Conservation (phyloP, 2,329 filamentous ascomycete genomes). For the Remersonia thermophila region DNA sequence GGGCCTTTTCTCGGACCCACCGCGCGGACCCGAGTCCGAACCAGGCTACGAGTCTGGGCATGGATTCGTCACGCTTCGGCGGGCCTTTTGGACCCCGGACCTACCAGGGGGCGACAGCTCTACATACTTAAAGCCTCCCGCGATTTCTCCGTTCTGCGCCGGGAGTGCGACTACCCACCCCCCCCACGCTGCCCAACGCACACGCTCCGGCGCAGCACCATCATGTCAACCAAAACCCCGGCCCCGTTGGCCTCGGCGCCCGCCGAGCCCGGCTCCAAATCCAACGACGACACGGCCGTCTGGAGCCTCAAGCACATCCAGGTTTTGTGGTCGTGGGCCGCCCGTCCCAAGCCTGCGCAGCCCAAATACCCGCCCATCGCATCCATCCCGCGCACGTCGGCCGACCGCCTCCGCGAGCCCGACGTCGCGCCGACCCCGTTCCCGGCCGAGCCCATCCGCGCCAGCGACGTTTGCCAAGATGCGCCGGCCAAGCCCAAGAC, state of each 20-base stretch:
- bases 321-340: conserved; percentile 8
- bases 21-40: not conserved
- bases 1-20: not conserved
- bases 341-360: conserved; percentile 2
- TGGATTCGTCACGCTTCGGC: not conserved
- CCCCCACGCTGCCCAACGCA: not conserved
- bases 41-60: too few species aligned
- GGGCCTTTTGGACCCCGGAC: too few species aligned
- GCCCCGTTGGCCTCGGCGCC: not conserved
- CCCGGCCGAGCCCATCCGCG: conserved; percentile 16
- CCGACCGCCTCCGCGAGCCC: conserved; percentile 26
- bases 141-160: conserved; percentile 4
- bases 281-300: conserved; percentile 10
- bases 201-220: too few species aligned
- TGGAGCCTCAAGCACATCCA: conserved; percentile 12
- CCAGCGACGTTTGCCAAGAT: conserved; percentile 12
- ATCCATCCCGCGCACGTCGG: conserved; percentile 26
- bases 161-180: conserved; percentile 6
- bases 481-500: conserved; percentile 28
- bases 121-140: conserved; percentile 3
- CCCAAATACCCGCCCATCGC: conserved; percentile 13
- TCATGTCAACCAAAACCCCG: not conserved
- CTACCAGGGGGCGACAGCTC: too few species aligned
- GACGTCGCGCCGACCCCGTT: conserved; percentile 13
- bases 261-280: not conserved